Evolutionary conservation across 257 asterid genomes (phyloP).

Genomic region (Leptodermis oblonga): DNA sequence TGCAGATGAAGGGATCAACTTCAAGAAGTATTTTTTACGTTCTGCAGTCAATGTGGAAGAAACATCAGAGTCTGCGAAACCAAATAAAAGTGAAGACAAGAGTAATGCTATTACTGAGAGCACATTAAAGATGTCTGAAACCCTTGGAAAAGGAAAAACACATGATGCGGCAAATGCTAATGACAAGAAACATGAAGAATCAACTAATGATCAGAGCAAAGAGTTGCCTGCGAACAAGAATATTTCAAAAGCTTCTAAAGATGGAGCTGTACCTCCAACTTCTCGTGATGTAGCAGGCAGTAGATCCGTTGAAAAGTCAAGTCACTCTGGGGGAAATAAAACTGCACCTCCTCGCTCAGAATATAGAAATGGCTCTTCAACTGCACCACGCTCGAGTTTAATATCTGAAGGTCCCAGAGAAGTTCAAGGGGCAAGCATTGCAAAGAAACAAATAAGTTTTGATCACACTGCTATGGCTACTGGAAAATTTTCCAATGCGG

Average conservation of each 20-base stretch:
- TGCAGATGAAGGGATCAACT: constrained; percentile 40
- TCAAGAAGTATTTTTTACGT: constrained; percentile 53
- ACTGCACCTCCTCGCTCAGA: constrained; percentile 20
- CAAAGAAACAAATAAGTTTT: constrained; percentile 25
- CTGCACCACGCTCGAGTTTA: constrained; percentile 30
- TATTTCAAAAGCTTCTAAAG: constrained; percentile 23
- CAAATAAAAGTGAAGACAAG: constrained; percentile 18
- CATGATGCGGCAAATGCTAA: constrained; percentile 14
- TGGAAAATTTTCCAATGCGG: constrained; percentile 14
- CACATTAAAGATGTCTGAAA: not conserved
- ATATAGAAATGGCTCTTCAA: constrained; percentile 29
- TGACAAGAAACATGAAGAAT: constrained; percentile 17
- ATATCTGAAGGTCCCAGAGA: constrained; percentile 26
- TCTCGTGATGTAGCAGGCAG: constrained; percentile 22
- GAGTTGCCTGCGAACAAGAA: constrained; percentile 17
- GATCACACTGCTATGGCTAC: constrained; percentile 19
- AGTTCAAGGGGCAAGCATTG: constrained; percentile 21
- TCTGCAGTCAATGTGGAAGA: constrained; percentile 21
- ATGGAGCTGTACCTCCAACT: constrained; percentile 24
- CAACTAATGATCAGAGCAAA: constrained; percentile 22
- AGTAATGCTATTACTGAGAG: not conserved
- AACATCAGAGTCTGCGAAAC: constrained; percentile 10
- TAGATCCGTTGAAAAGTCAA: constrained; percentile 20
- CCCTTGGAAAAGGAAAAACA: not conserved
- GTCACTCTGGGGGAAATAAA: constrained; percentile 16